phyloP scores from a whole-genome alignment of 78 protist species.

The Bigelowiella natans region DNA sequence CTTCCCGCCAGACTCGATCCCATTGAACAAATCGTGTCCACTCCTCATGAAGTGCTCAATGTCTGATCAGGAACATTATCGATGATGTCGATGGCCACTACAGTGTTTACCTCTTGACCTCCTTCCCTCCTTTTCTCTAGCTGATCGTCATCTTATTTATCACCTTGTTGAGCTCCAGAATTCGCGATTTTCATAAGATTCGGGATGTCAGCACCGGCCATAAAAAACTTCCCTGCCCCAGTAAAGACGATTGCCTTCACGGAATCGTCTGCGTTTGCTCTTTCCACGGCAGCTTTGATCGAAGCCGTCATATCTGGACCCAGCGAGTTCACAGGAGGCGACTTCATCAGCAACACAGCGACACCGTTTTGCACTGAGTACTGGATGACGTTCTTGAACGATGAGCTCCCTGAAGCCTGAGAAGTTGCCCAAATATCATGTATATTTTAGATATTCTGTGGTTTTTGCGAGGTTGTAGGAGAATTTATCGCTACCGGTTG shows the following conservation, averaged over 20 bases:
- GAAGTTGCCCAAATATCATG: no score
- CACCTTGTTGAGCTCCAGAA: no score
- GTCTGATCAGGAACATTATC: background rate
- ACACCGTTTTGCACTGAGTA: background rate
- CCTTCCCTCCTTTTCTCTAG: no score
- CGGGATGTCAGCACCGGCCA: conserved; percentile 32
- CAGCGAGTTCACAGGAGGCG: conserved; percentile 38
- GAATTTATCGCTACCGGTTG: background rate
- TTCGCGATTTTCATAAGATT: background rate
- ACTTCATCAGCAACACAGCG: conserved; percentile 11
- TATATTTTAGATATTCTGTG: no score
- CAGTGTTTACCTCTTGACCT: background rate
- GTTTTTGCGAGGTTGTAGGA: no score
- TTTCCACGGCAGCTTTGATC: background rate
- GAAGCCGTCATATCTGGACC: background rate
- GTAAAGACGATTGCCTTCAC: background rate
- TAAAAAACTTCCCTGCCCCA: conserved; percentile 13
- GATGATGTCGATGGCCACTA: background rate
- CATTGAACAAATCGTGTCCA: background rate
- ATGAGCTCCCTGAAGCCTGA: background rate
- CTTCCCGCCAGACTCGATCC: conserved; percentile 23
- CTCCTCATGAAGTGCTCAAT: background rate
- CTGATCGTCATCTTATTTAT: no score
- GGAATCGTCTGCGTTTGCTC: background rate
- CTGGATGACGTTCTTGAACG: background rate